Evolutionary conservation across 805 yeast genomes (phyloP).

Genomic region (Myxozyma neglecta): DNA sequence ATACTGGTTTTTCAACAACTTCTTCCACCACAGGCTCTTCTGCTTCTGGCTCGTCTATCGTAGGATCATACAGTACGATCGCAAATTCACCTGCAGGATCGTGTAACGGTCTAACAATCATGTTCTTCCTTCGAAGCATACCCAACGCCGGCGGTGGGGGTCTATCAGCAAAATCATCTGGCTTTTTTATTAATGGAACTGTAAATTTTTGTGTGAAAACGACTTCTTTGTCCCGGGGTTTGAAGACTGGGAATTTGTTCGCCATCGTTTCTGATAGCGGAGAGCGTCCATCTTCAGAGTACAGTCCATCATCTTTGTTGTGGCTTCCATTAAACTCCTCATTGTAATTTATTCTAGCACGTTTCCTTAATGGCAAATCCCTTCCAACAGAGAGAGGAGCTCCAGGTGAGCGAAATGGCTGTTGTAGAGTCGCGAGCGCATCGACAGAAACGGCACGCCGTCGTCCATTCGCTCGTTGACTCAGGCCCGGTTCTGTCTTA

Average conservation of each 20-base stretch:
- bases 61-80: slow-evolving; percentile 91
- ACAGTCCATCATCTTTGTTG: slow-evolving; percentile 13
- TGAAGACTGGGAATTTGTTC: slow-evolving; percentile 21
- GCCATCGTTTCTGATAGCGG: slow-evolving; percentile 6
- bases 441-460: slow-evolving; percentile 24
- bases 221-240: slow-evolving; percentile 16
- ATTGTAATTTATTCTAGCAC: slow-evolving; percentile 28
- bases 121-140: slow-evolving; percentile 59
- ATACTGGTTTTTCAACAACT: neutral
- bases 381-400: neutral
- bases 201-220: slow-evolving; percentile 29
- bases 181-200: slow-evolving; percentile 22
- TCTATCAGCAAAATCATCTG: slow-evolving; percentile 9
- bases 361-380: slow-evolving; percentile 29
- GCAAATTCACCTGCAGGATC: slow-evolving; percentile 94
- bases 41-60: slow-evolving; percentile 59
- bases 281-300: slow-evolving; percentile 15
- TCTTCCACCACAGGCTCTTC: slow-evolving; percentile 11
- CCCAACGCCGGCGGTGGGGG: slow-evolving; percentile 80
- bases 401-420: slow-evolving; percentile 29
- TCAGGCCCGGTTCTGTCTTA: neutral
- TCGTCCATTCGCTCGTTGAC: neutral
- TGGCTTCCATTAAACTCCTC: slow-evolving; percentile 16
- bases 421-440: slow-evolving; percentile 16
- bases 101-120: slow-evolving; percentile 90